A percentile compares a stretch with the other conserved stretches of the same genome.
These are phyloP conservation scores for Phytopythium delawarense DNA, from an alignment of 352 stramenopile species.

Conservation along the genomic window DNA sequence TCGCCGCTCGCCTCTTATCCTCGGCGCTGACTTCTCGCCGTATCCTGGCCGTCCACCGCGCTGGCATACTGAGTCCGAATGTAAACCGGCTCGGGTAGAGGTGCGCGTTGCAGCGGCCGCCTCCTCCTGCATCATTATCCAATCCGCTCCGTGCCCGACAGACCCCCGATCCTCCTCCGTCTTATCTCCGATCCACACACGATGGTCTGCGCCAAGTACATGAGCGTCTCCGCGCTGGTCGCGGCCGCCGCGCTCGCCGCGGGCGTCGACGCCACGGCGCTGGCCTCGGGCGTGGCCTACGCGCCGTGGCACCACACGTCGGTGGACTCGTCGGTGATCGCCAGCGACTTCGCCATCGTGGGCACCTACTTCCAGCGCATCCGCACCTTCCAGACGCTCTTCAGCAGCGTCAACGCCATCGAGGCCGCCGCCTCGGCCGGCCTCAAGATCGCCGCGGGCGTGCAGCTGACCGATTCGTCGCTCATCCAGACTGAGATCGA, in stretches of 20 bases:
- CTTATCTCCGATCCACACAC: not conserved
- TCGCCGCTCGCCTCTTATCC: not conserved
- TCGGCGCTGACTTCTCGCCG: not conserved
- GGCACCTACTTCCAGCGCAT: slow-evolving; percentile 50
- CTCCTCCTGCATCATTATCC: slow-evolving; percentile 2
- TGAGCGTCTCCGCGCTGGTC: slow-evolving; percentile 20
- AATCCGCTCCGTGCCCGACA: slow-evolving; percentile 1
- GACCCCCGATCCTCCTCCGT: not conserved
- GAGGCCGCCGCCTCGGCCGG: slow-evolving; percentile 29
- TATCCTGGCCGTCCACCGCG: not conserved
- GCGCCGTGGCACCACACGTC: slow-evolving; percentile 46
- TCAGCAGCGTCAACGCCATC: slow-evolving; percentile 47
- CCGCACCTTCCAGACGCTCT: slow-evolving; percentile 65
- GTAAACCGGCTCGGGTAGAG: not conserved
- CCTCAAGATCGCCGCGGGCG: slow-evolving; percentile 54
- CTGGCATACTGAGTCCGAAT: not conserved
- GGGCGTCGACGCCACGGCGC: slow-evolving; percentile 13
- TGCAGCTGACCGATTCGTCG: slow-evolving; percentile 48
- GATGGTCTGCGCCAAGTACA: slow-evolving; percentile 37
- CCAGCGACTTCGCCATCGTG: slow-evolving; percentile 28
- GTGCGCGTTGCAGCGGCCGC: too few relatives aligned
- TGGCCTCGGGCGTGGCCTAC: slow-evolving; percentile 49
- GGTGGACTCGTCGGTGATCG: slow-evolving; percentile 29
- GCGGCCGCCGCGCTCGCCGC: slow-evolving; percentile 13
- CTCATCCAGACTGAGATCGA: slow-evolving; percentile 48